A percentile compares a stretch with the other conserved stretches of the same genome.
Evolutionary conservation across 2,329 filamentous ascomycete species (phyloP).

Genomic region (Juglanconis sp.): DNA sequence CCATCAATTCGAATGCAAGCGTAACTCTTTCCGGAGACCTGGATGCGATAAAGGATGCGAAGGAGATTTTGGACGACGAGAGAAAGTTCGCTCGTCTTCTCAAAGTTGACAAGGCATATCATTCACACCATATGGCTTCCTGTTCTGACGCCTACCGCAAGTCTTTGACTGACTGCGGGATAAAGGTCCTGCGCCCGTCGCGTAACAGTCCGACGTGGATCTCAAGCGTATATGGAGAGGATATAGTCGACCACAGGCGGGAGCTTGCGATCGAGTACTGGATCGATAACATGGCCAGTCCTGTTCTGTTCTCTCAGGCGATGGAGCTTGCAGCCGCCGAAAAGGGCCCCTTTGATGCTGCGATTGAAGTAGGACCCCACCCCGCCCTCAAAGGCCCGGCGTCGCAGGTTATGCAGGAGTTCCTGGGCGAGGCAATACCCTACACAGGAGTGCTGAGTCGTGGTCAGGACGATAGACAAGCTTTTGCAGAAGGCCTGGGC

Average conservation of each 20-base stretch:
- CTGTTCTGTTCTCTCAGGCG: constrained; percentile 33
- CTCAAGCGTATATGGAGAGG: constrained; percentile 1
- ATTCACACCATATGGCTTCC: constrained; percentile 27
- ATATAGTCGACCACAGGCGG: neutral
- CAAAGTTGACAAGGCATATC: constrained; percentile 27
- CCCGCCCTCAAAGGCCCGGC: constrained; percentile 38
- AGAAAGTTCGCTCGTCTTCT: constrained; percentile 20
- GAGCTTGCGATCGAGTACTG: constrained; percentile 21
- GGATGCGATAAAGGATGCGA: constrained; percentile 15
- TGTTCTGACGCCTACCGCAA: constrained; percentile 21
- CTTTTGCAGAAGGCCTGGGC: neutral
- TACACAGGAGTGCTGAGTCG: neutral
- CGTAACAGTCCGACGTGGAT: constrained; percentile 23
- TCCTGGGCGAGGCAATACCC: neutral
- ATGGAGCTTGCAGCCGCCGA: neutral
- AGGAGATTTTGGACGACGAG: constrained; percentile 13
- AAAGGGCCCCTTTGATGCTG: constrained; percentile 6
- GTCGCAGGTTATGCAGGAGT: constrained; percentile 26
- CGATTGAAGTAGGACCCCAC: constrained; percentile 31
- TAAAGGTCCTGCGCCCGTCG: neutral
- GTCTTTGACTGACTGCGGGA: constrained; percentile 1
- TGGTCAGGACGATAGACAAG: neutral
- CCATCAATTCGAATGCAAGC: constrained; percentile 33
- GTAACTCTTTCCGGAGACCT: constrained; percentile 35
- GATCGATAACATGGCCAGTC: constrained; percentile 32